A percentile compares a stretch with the other conserved stretches of the same genome.
Evolutionary conservation across 2,329 filamentous ascomycete genomes (phyloP).

Genomic region (Phyllosticta ampelicida): DNA sequence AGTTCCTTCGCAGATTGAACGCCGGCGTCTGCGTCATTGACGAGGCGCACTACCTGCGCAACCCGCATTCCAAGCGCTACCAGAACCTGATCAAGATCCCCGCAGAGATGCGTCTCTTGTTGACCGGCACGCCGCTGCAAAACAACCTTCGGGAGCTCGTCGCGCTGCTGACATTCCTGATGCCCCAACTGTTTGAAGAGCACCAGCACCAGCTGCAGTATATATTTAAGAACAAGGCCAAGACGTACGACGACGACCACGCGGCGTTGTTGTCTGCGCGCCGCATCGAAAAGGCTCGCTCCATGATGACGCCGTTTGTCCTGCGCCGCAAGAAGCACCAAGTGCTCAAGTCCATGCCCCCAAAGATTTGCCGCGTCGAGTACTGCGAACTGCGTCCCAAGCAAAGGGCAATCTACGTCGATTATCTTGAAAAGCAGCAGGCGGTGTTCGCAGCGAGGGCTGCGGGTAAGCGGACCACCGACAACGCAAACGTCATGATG

Average conservation of each 20-base stretch:
- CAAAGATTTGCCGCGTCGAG: conserved; percentile 66
- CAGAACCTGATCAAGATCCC: conserved; percentile 65
- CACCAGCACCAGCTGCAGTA: conserved; percentile 69
- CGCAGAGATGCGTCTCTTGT: conserved; percentile 72
- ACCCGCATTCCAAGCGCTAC: conserved; percentile 72
- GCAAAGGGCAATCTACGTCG: conserved; percentile 65
- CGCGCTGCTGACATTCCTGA: conserved; percentile 84
- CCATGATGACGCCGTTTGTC: conserved; percentile 92
- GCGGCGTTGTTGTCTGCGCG: conserved; percentile 77
- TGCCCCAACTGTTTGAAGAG: conserved; percentile 70
- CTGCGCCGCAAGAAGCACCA: conserved; percentile 88
- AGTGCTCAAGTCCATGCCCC: conserved; percentile 70
- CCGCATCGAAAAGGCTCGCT: conserved; percentile 74
- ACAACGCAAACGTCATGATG: conserved; percentile 56
- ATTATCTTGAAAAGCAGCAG: conserved; percentile 52
- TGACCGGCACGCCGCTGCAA: conserved; percentile 84
- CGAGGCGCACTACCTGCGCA: conserved; percentile 90
- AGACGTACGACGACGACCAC: conserved; percentile 63
- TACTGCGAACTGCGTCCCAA: conserved; percentile 66
- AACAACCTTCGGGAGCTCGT: conserved; percentile 92
- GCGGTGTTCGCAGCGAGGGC: conserved; percentile 50
- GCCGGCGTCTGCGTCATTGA: conserved; percentile 66
- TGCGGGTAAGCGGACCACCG: conserved; percentile 43
- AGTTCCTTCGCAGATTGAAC: conserved; percentile 49
- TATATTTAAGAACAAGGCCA: conserved; percentile 87